Conservation (phyloP, 257 asterid species). For the Solanum habrochaites region DNA sequence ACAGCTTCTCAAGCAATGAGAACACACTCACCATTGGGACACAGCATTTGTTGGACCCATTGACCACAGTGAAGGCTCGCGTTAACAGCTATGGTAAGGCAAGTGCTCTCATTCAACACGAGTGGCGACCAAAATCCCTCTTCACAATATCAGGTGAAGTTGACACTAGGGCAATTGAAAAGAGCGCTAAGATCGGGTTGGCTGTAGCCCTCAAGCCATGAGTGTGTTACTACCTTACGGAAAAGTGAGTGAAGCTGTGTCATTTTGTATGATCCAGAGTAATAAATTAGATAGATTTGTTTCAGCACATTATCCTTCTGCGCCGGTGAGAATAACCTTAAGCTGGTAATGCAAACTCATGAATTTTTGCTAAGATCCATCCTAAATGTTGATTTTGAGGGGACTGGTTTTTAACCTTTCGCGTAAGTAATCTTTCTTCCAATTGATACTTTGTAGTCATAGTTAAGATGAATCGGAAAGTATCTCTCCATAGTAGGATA, state of each 20-base stretch:
- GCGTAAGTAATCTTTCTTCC: not conserved
- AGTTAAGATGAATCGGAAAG: no score
- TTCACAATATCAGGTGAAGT: constrained; percentile 94
- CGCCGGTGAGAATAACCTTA: not conserved
- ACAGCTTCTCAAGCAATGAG: constrained; percentile 74
- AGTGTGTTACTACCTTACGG: not conserved
- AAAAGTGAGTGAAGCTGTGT: not conserved
- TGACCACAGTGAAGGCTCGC: constrained; percentile 75
- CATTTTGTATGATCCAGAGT: constrained; percentile 9
- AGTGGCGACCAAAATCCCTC: constrained; percentile 83
- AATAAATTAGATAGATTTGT: constrained; percentile 18
- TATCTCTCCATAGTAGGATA: no score
- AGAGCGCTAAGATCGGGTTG: constrained; percentile 82
- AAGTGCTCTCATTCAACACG: constrained; percentile 86
- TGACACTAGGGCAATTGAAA: constrained; percentile 87
- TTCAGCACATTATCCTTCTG: not conserved
- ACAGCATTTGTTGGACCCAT: constrained; percentile 71
- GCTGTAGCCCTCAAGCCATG: constrained; percentile 90
- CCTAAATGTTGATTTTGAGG: not conserved
- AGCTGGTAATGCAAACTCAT: not conserved
- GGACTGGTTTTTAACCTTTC: not conserved
- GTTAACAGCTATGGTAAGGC: constrained; percentile 78
- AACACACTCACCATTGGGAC: constrained; percentile 77
- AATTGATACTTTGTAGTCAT: no score
- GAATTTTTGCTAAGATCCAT: not conserved